These are phyloP conservation scores for Schizosaccharomyces osmophilus DNA, from an alignment of 805 yeast species.

Conservation along the genomic window DNA sequence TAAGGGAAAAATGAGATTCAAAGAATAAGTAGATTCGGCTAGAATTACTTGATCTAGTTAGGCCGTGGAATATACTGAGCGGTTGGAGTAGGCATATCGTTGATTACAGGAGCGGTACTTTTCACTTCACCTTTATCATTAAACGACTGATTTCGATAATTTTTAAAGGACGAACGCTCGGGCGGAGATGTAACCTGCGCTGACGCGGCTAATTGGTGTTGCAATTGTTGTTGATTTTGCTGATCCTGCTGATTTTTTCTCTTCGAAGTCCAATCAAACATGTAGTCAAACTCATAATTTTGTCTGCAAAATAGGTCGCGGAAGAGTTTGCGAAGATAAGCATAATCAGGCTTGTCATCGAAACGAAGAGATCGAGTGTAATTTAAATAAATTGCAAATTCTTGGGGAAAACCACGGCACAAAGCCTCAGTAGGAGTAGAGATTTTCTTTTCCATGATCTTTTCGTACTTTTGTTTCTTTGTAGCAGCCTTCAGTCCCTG, in stretches of 20 bases:
- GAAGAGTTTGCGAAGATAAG: conserved; percentile 64
- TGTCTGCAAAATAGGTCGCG: conserved; percentile 73
- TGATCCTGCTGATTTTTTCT: background rate
- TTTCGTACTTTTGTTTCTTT: conserved; percentile 87
- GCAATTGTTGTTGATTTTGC: background rate
- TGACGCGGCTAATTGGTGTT: background rate
- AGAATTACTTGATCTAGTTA: background rate
- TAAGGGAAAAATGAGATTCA: background rate
- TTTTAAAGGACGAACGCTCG: background rate
- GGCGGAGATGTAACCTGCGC: background rate
- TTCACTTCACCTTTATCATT: background rate
- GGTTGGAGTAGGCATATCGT: background rate
- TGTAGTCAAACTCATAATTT: conserved; percentile 75
- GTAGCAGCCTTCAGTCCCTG: conserved; percentile 94
- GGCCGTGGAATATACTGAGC: background rate
- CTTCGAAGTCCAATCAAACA: conserved; percentile 70
- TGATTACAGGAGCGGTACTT: background rate
- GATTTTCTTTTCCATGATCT: conserved; percentile 86
- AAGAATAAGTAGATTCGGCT: background rate
- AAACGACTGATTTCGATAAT: background rate
- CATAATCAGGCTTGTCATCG: conserved; percentile 90
- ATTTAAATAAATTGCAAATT: conserved; percentile 65
- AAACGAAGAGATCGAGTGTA: conserved; percentile 77
- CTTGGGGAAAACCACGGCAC: conserved; percentile 78
- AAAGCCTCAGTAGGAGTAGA: conserved; percentile 65